Base-by-base conservation (phyloP, 441 rosid genomes). In the Cnidoscolus chayamansa region DNA sequence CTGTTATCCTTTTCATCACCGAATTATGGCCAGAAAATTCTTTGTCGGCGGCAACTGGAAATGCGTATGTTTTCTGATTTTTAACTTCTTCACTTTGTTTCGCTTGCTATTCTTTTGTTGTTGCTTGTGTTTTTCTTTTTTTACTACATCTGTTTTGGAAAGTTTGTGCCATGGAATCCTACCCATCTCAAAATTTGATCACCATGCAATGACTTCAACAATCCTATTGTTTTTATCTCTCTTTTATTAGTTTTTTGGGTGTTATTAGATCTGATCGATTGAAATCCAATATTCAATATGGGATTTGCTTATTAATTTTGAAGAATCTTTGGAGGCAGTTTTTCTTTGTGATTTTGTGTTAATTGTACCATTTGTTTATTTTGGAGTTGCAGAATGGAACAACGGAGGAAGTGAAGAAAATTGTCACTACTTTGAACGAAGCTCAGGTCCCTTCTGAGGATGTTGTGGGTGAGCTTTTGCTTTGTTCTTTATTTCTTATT, bases 11-110 rank as follows among this genome's bases (percentile, higher is more conserved):
- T 70, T 17, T 55, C 40, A 69, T 55, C 66, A 48, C 20, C 48
- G 4, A 15, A 68, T 56, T 31, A 88, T 88, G 95, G 88, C 66
- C 75, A 80, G 92, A 65, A 88, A 80, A 59, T 88, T 89, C 84
- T 85, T 88, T 81, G 86, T 89, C 81, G 92, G 89, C 71, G 95
- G 95, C 80, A 89, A 89, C 88, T 88, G 95, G 95, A 89, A 89
- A 89, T 88, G 92, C 76, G 90, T 88, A 83, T 4, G 88, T 70
- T 35, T 25, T 76, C 19, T n/a, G 63, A 59, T 59, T 57, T 25
- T 25, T 45, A 49, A 1, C 53, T 37, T 19, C 2, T n/a, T 8
- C 15, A 43, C 20, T 2, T 9, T 8, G 1, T 17, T 45, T 43
- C 19, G 10, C 15, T 32, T 40, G 19, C 12, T 31, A 30, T 58